Evolutionary conservation across 2,329 filamentous ascomycete species (phyloP).

Genomic region (Paraconiothyrium brasiliense): DNA sequence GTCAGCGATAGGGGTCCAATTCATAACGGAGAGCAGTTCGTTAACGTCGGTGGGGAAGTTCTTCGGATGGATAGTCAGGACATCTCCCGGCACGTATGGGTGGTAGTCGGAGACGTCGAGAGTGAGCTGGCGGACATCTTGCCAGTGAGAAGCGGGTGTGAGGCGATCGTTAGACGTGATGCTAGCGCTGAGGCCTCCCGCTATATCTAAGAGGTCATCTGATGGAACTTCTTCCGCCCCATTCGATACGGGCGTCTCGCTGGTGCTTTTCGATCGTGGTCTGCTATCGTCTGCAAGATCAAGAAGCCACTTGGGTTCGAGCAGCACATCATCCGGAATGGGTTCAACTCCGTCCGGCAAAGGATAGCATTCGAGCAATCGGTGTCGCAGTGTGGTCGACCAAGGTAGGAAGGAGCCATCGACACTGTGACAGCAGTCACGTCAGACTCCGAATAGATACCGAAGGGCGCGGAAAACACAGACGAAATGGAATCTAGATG

Average conservation of each 20-base stretch:
- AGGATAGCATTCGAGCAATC: constrained; percentile 73
- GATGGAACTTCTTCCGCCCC: constrained; percentile 41
- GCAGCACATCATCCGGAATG: constrained; percentile 76
- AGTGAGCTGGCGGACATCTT: constrained; percentile 87
- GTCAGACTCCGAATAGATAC: constrained; percentile 13
- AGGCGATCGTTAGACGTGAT: constrained; percentile 75
- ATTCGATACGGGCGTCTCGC: constrained; percentile 10
- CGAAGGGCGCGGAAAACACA: neutral
- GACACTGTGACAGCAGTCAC: constrained; percentile 62
- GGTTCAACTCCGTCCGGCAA: constrained; percentile 72
- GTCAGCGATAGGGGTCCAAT: constrained; percentile 79
- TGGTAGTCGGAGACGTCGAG: constrained; percentile 60
- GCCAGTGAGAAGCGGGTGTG: constrained; percentile 83
- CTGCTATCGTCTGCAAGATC: constrained; percentile 42
- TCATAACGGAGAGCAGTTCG: constrained; percentile 78
- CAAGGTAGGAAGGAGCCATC: constrained; percentile 85
- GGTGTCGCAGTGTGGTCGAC: constrained; percentile 72
- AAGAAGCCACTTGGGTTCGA: constrained; percentile 78
- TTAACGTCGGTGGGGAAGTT: constrained; percentile 87
- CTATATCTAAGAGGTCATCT: constrained; percentile 65
- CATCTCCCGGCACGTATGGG: constrained; percentile 76
- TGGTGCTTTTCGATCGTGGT: neutral
- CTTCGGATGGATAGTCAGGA: constrained; percentile 83
- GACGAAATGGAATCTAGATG: neutral
- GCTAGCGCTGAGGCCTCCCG: constrained; percentile 64